Percentiles rank a stretch among this genome's conserved stretches.
Evolutionary conservation across 495 filamentous ascomycete species (phyloP).

Genomic region (Aspergillus saccharolyticus): DNA sequence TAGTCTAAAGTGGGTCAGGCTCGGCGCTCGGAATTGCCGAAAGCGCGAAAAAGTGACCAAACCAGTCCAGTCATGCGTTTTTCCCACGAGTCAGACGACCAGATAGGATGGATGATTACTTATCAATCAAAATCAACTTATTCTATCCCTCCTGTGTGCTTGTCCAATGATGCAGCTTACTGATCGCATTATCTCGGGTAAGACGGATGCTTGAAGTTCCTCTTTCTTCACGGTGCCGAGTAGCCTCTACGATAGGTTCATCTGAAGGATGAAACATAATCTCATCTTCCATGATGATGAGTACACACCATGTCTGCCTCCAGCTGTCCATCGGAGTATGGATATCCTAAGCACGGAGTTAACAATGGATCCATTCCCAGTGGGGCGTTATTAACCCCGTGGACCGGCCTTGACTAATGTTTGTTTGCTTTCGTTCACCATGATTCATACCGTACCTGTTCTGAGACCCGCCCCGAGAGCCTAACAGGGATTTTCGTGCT

Average conservation of each 20-base stretch:
- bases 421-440: background rate
- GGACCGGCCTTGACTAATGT: background rate
- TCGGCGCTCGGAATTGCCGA: background rate
- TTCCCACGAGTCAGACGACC: background rate
- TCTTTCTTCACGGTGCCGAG: too few species aligned
- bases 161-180: background rate
- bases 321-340: too few species aligned
- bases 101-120: background rate
- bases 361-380: too few species aligned
- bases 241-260: too few species aligned
- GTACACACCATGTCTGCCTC: background rate
- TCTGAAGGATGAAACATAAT: background rate
- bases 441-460: background rate
- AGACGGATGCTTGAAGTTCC: background rate
- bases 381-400: background rate
- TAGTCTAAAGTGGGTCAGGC: too few species aligned
- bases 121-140: too few species aligned
- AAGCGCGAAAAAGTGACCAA: background rate
- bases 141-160: too few species aligned
- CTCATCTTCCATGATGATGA: background rate
- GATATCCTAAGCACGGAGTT: background rate
- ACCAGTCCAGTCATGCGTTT: too few species aligned
- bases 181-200: background rate
- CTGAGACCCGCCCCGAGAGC: background rate
- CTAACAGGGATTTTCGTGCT: background rate